Percentiles rank a stretch among this genome's conserved stretches.
These are phyloP conservation scores for Vanrija pseudolonga DNA, from an alignment of 1,284 basidiomycete genomes.

Conservation along the genomic window DNA sequence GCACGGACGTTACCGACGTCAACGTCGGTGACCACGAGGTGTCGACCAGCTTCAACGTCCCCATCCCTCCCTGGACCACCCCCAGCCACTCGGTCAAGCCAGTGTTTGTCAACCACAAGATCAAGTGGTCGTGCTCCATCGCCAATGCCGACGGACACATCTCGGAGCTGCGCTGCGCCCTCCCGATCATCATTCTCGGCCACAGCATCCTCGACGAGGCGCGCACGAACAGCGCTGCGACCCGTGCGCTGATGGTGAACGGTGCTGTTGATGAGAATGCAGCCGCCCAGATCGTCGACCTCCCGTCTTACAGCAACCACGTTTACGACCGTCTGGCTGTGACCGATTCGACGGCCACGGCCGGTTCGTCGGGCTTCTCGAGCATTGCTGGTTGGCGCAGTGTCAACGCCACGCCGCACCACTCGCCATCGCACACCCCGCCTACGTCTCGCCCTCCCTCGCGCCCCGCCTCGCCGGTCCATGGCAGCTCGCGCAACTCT, in stretches of 20 bases:
- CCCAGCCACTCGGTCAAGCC: constrained; percentile 61
- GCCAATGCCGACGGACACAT: constrained; percentile 81
- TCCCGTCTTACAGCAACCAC: constrained; percentile 82
- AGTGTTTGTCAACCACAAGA: constrained; percentile 64
- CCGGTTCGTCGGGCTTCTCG: constrained; percentile 25
- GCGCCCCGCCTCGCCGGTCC: constrained; percentile 38
- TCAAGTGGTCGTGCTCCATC: constrained; percentile 61
- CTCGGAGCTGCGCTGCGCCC: constrained; percentile 83
- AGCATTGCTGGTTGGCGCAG: constrained; percentile 15
- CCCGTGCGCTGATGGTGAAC: constrained; percentile 65
- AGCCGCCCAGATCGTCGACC: constrained; percentile 60
- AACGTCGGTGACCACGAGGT: constrained; percentile 51
- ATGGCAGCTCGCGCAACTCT: constrained; percentile 6
- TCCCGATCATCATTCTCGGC: constrained; percentile 80
- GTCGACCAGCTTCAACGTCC: constrained; percentile 50
- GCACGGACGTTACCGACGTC: constrained; percentile 29
- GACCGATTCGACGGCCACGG: constrained; percentile 58
- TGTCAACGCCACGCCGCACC: constrained; percentile 18
- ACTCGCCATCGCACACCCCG: constrained; percentile 30
- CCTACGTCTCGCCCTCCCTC: constrained; percentile 43
- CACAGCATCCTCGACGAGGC: constrained; percentile 69
- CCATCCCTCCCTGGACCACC: constrained; percentile 54
- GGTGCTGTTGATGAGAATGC: constrained; percentile 54
- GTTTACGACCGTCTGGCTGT: constrained; percentile 84
- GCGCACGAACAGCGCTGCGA: constrained; percentile 62